Evolutionary conservation across 495 filamentous ascomycete genomes (phyloP), one percentile per base, ranked within the genome.

Genomic region (Sabuloglossum arenarium): DNA sequence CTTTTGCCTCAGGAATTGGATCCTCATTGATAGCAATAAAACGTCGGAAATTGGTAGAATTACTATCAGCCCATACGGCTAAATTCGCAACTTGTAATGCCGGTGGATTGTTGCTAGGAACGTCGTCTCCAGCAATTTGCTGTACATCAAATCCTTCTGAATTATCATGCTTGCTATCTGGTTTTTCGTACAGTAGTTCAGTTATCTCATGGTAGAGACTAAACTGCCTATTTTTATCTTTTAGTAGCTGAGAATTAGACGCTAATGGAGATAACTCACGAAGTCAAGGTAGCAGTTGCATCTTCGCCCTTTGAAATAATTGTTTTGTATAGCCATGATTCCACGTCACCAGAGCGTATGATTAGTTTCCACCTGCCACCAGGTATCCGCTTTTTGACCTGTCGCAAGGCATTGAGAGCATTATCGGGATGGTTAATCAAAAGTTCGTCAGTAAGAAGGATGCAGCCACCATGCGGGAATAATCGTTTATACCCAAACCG

Each of bases 381-480:
- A 9, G 19, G 16, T 5, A 46, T 19, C 8, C 27, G 29, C 10
- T 57, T 30, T n/a, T 19, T 30, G 21, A 49, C 56, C 49, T 16
- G 25, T 31, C 45, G 16, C 4, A 57, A 9, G n/a, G 55, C 30
- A 16, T n/a, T n/a, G 37, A 56, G 14, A 0, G 34, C 16, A 19
- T 12, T 24, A 5, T 21, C 16, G 1, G 55, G 45, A 16, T 51
- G 19, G 8, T 55, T 30, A 6, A 49, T 39, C 16, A 57, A 10
- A 12, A 57, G 21, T 16, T 30, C 12, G 23, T 57, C 55, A 0
- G 55, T 57, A 8, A 57, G 55, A 6, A 53, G 31, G 21, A 58
- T 39, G 12, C 28, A 45, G 19, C 46, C 56, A 27, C 56, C 56
- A 27, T 32, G 47, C 10, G 56, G 46, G 21, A 58, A 58, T 6